Base-by-base conservation (phyloP, 2,329 filamentous ascomycete species). In the Penicillium sp. region DNA sequence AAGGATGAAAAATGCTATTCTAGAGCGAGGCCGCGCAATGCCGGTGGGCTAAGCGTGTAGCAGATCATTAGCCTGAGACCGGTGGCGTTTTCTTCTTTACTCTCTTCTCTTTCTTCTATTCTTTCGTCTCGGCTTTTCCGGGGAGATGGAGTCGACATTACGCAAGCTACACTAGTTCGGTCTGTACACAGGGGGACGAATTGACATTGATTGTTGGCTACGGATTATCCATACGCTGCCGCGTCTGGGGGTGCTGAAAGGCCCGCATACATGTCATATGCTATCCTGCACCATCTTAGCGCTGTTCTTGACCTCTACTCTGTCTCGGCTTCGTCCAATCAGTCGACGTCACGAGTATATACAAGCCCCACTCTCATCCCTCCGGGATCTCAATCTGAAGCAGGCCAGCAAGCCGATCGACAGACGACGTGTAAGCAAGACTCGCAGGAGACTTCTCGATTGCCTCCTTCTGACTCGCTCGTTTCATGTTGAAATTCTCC, bases 341-440 rank as follows among this genome's bases (percentile, higher is more conserved):
- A 19, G 6, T 53, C n/a, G 10, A 11, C 35, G 6, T 22, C 10
- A 14, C 19, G 10, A 19, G 28, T 22, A 35, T 35, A 7, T 19
- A 6, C 35, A 8, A 25, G 37, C 28, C 49, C 33, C 25, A 28
- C 26, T 22, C 49, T 26, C 8, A n/a, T 40, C 26, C 26, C 10
- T 43, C 25, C 25, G 19, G 28, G 25, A 42, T 19, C 35, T 60
- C 48, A 61, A 61, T 40, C 54, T 62, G 19, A 40, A 53, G 19
- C 59, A 62, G 30, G 22, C 22, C 37, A 55, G 38, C 52, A 22
- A 33, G 30, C 7, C 37, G 61, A 65, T 62, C 61, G 64, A 59
- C 61, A 64, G 61, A 58, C 33, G 59, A 61, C 58, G 61, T 61
- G 59, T 60, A 61, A 60, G 63, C 61, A 52, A 25, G 2, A 6